phyloP scores from a whole-genome alignment of 441 rosid genomes.

The Erodium trifolium region DNA sequence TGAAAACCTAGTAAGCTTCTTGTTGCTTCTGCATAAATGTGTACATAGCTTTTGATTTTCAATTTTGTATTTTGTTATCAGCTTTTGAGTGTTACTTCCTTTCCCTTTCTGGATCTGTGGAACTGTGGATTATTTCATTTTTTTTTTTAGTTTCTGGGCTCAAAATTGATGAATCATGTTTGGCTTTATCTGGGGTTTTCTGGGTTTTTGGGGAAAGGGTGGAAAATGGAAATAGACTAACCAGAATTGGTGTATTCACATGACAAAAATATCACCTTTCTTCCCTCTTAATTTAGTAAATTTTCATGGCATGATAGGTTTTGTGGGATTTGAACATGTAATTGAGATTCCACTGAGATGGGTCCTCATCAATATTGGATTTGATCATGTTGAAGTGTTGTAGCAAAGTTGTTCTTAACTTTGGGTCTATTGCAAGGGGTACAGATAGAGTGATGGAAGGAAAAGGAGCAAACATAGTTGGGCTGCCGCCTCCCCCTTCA shows the following conservation, averaged over 20 bases:
- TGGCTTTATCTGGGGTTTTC: slow-evolving; percentile 5
- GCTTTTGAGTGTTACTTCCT: neutral
- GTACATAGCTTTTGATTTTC: slow-evolving; percentile 7
- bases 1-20: slow-evolving; percentile 4
- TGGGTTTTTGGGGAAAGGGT: neutral
- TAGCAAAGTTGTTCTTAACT: neutral
- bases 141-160: slow-evolving; percentile 3
- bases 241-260: neutral
- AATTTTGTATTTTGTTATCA: neutral
- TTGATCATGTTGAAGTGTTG: neutral
- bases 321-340: neutral
- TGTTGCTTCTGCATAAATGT: neutral
- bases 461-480: slow-evolving; percentile 23
- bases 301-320: neutral
- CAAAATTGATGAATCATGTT: slow-evolving; percentile 1
- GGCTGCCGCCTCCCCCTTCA: slow-evolving; percentile 30
- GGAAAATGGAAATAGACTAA: neutral
- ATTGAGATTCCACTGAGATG: neutral
- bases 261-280: neutral
- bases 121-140: neutral
- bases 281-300: neutral
- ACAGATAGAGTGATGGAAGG: slow-evolving; percentile 26
- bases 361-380: neutral
- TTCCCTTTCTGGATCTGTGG: neutral
- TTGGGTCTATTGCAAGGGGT: neutral